Base-by-base conservation (phyloP, 75 land plant species). In the Selaginella moellendorffii region DNA sequence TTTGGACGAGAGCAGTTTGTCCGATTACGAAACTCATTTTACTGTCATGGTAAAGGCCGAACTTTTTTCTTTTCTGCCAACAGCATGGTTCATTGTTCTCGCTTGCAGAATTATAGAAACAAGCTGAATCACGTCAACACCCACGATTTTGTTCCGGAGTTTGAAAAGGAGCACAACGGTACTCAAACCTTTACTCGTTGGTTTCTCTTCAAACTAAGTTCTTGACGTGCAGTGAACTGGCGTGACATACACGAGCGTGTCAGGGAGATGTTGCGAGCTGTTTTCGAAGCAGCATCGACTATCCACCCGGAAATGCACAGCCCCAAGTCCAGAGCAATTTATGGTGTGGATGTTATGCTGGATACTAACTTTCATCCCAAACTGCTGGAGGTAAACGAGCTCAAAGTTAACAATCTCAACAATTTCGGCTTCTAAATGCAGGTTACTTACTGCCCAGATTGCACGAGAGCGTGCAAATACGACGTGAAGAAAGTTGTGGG, bases 391-490 rank as follows among this genome's bases (percentile, higher is more conserved):
- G 97, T 87, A 73, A 24, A 69, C 61, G 20, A 5, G 14, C 46
- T n/a, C n/a, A n/a, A 92, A 95, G 97, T 87, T 70, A 24, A 69
- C 61, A 20, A 5, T 5, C 46, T 36, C 14, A 36, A 36, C 14
- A 36, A 36, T 36, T 5, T 36, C 14, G 5, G 46, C 14, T 5
- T 36, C 46, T 36, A 14, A 36, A 18, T 77, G 53, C 79, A 92
- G 97, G 90, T 92, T 1, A 92, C 97, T 0, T 92, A 92, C 64
- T 92, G 97, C 63, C 97, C 97, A 18, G 97, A 92, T 61, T 92
- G 95, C 62, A 71, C 68, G 0, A 83, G 97, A 77, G 97, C 96
- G 26, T 92, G 95, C 81, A 92, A 85, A 63, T 92, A 88, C 69
- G 96, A 92, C 69, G 81, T 77, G 0, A 67, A 72, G 65, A 72